phyloP scores from a whole-genome alignment of 768 basidiomycete species.

The Kwoniella shandongensis region DNA sequence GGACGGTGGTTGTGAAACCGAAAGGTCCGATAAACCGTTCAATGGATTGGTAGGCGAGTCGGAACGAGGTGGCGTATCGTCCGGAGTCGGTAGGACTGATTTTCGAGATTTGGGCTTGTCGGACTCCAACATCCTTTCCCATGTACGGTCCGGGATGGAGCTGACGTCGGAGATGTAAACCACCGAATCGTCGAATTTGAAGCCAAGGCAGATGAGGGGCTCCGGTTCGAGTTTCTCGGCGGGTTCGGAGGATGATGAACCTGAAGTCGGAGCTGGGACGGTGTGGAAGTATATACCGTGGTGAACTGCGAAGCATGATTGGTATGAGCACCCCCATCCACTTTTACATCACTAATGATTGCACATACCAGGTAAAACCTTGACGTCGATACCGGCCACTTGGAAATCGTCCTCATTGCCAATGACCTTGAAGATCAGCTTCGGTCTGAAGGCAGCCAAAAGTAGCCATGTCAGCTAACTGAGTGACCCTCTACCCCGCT shows the following conservation, averaged over 20 bases:
- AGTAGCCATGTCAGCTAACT: constrained; percentile 52
- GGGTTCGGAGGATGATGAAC: constrained; percentile 4
- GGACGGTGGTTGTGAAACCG: constrained; percentile 12
- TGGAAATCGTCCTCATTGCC: constrained; percentile 68
- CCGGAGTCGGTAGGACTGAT: constrained; percentile 18
- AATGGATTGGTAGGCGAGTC: constrained; percentile 23
- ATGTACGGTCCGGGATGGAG: constrained; percentile 71
- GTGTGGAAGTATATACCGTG: constrained; percentile 50
- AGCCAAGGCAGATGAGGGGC: constrained; percentile 52
- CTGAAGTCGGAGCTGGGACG: constrained; percentile 8
- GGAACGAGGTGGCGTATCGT: neutral
- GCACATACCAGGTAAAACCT: constrained; percentile 46
- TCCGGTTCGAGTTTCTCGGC: constrained; percentile 27
- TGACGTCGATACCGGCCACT: constrained; percentile 57
- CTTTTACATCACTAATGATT: constrained; percentile 2
- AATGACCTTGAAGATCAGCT: constrained; percentile 76
- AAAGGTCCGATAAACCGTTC: neutral
- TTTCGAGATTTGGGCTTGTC: neutral
- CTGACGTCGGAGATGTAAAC: constrained; percentile 83
- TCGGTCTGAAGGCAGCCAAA: constrained; percentile 55
- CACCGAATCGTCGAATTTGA: constrained; percentile 61
- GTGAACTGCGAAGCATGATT: constrained; percentile 31
- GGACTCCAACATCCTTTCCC: constrained; percentile 52
- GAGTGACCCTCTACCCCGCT: neutral
- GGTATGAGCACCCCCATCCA: neutral